These are phyloP conservation scores for Cantharellus cinnabarinus DNA, from an alignment of 768 basidiomycete species.

Conservation along the genomic window DNA sequence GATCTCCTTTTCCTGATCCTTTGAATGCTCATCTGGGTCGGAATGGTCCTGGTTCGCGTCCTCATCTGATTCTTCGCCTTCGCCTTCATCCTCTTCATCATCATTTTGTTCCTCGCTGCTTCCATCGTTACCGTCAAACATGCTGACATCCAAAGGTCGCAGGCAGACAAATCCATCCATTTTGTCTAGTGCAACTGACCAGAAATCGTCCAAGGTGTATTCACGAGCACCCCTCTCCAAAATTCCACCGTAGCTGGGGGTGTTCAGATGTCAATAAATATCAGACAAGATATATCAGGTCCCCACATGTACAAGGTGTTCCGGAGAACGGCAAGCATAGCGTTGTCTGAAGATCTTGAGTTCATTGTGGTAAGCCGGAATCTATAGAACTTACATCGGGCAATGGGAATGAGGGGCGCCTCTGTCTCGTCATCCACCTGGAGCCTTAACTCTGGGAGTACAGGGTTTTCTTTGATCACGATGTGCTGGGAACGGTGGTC, in stretches of 20 bases:
- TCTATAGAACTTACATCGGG: not conserved
- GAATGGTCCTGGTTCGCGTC: not conserved
- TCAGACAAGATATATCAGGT: not conserved
- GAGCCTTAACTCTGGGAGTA: not conserved
- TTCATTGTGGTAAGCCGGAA: not conserved
- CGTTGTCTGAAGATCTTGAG: constrained; percentile 37
- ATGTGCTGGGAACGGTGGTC: not conserved
- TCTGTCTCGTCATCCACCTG: constrained; percentile 15
- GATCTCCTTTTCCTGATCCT: not conserved
- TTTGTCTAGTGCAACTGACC: constrained; percentile 64
- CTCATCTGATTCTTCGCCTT: constrained; percentile 17
- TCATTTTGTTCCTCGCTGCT: constrained; percentile 27
- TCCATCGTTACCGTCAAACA: constrained; percentile 17
- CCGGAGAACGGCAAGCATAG: constrained; percentile 67
- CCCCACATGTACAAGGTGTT: constrained; percentile 75
- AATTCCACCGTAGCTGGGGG: constrained; percentile 63
- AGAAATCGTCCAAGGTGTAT: constrained; percentile 79
- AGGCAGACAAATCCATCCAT: constrained; percentile 59
- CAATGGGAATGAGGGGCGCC: constrained; percentile 39
- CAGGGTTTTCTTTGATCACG: not conserved
- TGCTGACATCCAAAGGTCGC: constrained; percentile 42
- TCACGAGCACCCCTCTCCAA: constrained; percentile 65
- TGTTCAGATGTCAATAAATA: not conserved
- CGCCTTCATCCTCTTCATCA: constrained; percentile 28
- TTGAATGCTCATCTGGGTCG: constrained; percentile 2